Evolutionary conservation across 345 rosid genomes (phyloP).

Genomic region (Eucalyptus sideroxylon): DNA sequence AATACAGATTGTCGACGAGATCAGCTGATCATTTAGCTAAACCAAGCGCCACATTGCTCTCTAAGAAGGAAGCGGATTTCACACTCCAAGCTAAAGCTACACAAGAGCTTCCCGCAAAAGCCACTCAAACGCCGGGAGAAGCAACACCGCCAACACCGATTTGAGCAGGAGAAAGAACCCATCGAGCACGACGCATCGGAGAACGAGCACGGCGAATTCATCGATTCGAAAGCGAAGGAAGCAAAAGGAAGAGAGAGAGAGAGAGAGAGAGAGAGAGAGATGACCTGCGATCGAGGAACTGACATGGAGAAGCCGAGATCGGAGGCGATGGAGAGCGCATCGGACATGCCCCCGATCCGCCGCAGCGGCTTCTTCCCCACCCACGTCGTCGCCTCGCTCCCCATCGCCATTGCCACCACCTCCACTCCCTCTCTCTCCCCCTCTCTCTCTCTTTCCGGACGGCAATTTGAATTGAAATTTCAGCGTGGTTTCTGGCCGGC

Average conservation of each 20-base stretch:
- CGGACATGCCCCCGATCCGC: constrained; percentile 95
- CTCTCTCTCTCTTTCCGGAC: not conserved
- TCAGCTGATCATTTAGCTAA: not conserved
- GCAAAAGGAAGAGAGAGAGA: not conserved
- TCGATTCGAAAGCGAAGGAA: not conserved
- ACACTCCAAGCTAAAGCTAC: not conserved
- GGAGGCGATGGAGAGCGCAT: constrained; percentile 94
- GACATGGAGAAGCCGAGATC: constrained; percentile 90
- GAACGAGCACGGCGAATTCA: not conserved
- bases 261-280: not conserved
- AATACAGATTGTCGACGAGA: not conserved
- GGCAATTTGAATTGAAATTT: not conserved
- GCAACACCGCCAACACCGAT: not conserved
- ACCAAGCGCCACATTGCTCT: not conserved
- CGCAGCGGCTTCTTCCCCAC: constrained; percentile 87
- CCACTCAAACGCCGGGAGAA: not conserved
- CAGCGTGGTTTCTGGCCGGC: not conserved
- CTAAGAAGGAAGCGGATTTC: not conserved
- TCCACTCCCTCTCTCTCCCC: not conserved
- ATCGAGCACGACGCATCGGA: not conserved
- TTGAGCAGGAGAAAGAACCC: not conserved
- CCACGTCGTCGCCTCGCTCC: constrained; percentile 82
- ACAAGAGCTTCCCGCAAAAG: not conserved
- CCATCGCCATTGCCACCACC: constrained; percentile 50
- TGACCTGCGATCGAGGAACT: constrained; percentile 72